Base-by-base conservation (phyloP, 306 rosid genomes). In the Inga laurina region DNA sequence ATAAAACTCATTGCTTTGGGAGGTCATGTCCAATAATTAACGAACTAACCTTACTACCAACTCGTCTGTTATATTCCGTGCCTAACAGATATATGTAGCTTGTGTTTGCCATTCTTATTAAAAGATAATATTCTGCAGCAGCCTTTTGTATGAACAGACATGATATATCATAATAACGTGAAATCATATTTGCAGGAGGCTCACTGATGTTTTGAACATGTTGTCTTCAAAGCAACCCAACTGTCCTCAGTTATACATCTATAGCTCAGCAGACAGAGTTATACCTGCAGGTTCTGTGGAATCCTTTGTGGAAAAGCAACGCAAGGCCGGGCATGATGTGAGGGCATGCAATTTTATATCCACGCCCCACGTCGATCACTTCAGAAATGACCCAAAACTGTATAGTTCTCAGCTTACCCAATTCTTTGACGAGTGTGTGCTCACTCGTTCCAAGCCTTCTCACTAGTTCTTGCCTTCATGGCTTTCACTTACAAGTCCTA, bases 281-380 rank as follows among this genome's bases (percentile, higher is more conserved):
- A 96, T 94, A 78, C 99, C 99, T 4, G 90, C 88, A 14, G 93
- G 87, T 74, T 94, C 94, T 1, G 98, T 96, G 77, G 99, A 94
- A 76, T 92, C 97, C 0, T 96, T 96, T 67, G 93, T 94, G 8
- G 88, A 92, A 79, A 74, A 93, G 72, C 99, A 96, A 79, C 89
- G 89, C 49, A 89, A 72, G 85, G 92, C 94, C 16, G 99, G 99
- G 48, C 97, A 79, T 77, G 89, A 91, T 80, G 99, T 94, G 68
- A 90, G 97, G 90, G 97, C 99, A 21, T 94, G 98, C 90, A 91
- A 97, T 76, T 97, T 97, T 83, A 88, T 92, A 49, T 92, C 99
- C 56, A 89, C 98, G 4, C 99, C 99, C 51, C 98, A 97, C 86
- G 99, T 97, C 74, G 99, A 97, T 79, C 99, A 97, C 88, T 97